phyloP scores from a whole-genome alignment of 306 rosid species.

The Corylus heterophylla region DNA sequence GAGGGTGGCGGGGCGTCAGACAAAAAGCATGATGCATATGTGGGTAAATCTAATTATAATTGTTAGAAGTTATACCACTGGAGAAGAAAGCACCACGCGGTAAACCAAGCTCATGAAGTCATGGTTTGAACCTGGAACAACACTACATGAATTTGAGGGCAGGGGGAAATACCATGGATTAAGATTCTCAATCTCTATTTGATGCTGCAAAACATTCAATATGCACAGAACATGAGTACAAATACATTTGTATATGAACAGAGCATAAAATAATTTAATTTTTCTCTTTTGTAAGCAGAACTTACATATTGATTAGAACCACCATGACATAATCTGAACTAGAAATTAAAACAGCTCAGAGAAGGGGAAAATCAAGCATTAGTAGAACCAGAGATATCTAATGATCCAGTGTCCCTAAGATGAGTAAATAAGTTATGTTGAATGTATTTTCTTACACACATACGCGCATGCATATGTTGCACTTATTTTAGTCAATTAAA shows the following conservation, averaged over 20 bases:
- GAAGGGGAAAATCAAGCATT: not conserved
- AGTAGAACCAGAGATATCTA: slow-evolving; percentile 7
- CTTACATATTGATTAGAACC: slow-evolving; percentile 1
- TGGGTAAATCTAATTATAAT: not conserved
- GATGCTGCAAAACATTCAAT: slow-evolving; percentile 48
- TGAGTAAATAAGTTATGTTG: not conserved
- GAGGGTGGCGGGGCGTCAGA: not conserved
- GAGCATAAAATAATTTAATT: slow-evolving; percentile 2
- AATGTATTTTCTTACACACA: not conserved
- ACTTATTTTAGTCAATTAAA: not conserved
- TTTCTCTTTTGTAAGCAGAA: not conserved
- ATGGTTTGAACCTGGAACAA: slow-evolving; percentile 82
- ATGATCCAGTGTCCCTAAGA: slow-evolving; percentile 6
- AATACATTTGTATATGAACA: slow-evolving; percentile 9
- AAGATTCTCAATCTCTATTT: slow-evolving; percentile 52
- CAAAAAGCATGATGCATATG: not conserved
- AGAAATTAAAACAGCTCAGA: slow-evolving; percentile 20
- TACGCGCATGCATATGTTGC: not conserved
- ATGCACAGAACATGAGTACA: slow-evolving; percentile 19
- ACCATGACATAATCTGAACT: slow-evolving; percentile 14
- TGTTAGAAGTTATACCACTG: slow-evolving; percentile 63
- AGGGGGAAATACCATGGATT: slow-evolving; percentile 91
- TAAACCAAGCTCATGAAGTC: slow-evolving; percentile 68
- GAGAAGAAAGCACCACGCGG: slow-evolving; percentile 88
- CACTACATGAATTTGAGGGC: slow-evolving; percentile 66